These are phyloP conservation scores for Fusarium longipes DNA, from an alignment of 2,329 filamentous ascomycete species.

Conservation along the genomic window DNA sequence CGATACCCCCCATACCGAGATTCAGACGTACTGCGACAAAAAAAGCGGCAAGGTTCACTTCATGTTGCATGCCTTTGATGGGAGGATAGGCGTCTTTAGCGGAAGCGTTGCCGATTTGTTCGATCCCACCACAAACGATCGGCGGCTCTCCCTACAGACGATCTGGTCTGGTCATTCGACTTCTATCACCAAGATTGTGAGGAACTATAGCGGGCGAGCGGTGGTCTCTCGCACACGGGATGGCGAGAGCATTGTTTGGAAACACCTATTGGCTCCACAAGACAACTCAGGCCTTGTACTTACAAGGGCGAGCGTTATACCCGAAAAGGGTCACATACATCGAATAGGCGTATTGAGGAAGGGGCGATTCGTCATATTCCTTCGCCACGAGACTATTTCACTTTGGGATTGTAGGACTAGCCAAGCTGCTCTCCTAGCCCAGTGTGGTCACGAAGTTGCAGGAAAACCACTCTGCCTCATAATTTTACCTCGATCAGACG, in stretches of 20 bases:
- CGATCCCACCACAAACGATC: slow-evolving; percentile 72
- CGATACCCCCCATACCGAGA: slow-evolving; percentile 67
- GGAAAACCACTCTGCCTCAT: slow-evolving; percentile 85
- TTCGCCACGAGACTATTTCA: slow-evolving; percentile 76
- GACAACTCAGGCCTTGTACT: slow-evolving; percentile 60
- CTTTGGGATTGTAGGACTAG: slow-evolving; percentile 81
- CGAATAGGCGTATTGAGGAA: slow-evolving; percentile 82
- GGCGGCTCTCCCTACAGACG: slow-evolving; percentile 70
- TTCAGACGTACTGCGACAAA: slow-evolving; percentile 77
- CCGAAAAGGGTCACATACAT: slow-evolving; percentile 77
- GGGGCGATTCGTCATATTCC: slow-evolving; percentile 82
- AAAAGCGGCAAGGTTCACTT: slow-evolving; percentile 74
- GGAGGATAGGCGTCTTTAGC: slow-evolving; percentile 84
- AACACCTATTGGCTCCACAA: slow-evolving; percentile 63
- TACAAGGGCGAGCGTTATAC: slow-evolving; percentile 74
- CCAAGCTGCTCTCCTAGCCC: slow-evolving; percentile 66
- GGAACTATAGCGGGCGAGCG: slow-evolving; percentile 83
- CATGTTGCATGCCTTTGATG: slow-evolving; percentile 86
- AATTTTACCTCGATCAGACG: slow-evolving; percentile 73
- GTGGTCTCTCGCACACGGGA: slow-evolving; percentile 83
- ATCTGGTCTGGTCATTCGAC: slow-evolving; percentile 87
- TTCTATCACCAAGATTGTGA: slow-evolving; percentile 85
- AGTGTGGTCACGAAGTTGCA: slow-evolving; percentile 63
- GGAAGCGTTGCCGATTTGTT: slow-evolving; percentile 83
- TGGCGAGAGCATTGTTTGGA: slow-evolving; percentile 87